Conservation (phyloP, 164 flowering plant species). For the Litsea cubeba region DNA sequence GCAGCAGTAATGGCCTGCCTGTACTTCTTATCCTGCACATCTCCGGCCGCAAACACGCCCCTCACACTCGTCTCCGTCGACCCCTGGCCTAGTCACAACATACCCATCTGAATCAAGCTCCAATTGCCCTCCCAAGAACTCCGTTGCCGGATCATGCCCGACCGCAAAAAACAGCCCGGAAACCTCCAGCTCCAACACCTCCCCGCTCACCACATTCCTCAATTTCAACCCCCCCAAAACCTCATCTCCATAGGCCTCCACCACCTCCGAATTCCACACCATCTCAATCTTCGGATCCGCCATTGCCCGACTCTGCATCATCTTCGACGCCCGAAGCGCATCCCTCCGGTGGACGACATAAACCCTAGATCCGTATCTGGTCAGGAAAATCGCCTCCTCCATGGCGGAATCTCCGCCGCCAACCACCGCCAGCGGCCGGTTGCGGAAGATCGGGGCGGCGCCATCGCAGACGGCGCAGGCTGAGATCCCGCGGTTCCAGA, state of each 20-base stretch:
- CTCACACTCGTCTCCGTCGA: constrained; percentile 70
- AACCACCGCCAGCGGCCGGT: constrained; percentile 81
- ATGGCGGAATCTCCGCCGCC: constrained; percentile 98
- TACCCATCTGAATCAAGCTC: constrained; percentile 83
- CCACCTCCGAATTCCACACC: constrained; percentile 78
- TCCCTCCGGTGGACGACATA: constrained; percentile 78
- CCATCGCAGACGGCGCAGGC: constrained; percentile 84
- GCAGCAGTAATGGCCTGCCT: constrained; percentile 97
- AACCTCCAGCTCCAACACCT: constrained; percentile 64
- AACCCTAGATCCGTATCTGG: constrained; percentile 83
- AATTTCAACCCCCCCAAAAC: constrained; percentile 70
- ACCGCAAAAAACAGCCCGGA: constrained; percentile 91
- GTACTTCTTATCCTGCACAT: constrained; percentile 98
- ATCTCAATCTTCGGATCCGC: constrained; percentile 80
- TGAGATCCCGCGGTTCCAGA: constrained; percentile 90
- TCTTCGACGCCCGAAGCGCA: constrained; percentile 79
- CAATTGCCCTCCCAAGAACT: constrained; percentile 82
- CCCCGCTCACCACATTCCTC: constrained; percentile 63
- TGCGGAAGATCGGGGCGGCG: constrained; percentile 79
- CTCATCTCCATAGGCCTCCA: constrained; percentile 63
- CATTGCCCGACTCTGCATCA: constrained; percentile 79
- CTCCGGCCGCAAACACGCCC: constrained; percentile 97
- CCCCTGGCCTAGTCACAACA: constrained; percentile 79
- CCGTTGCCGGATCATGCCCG: constrained; percentile 96
- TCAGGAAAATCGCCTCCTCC: constrained; percentile 88